Evolutionary conservation across 495 filamentous ascomycete species (phyloP).

Genomic region (Cenococcum geophilum): DNA sequence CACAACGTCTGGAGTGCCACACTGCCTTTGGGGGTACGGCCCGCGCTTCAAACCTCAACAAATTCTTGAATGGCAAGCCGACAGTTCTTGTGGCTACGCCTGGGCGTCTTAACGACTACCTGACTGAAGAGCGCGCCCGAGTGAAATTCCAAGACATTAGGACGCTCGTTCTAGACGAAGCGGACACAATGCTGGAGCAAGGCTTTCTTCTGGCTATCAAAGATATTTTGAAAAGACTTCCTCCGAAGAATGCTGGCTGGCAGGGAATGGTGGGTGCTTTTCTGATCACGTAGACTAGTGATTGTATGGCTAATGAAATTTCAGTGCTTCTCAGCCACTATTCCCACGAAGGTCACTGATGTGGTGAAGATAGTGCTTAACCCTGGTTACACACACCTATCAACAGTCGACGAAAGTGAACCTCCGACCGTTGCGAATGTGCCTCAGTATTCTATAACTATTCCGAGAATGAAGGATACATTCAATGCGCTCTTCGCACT

Average conservation of each 20-base stretch:
- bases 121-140: constrained; percentile 44
- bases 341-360: constrained; percentile 56
- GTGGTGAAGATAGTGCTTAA: constrained; percentile 54
- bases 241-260: constrained; percentile 51
- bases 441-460: constrained; percentile 51
- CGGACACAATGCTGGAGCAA: constrained; percentile 60
- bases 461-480: constrained; percentile 47
- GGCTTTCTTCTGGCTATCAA: constrained; percentile 56
- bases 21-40: constrained; percentile 51
- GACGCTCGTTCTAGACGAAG: constrained; percentile 61
- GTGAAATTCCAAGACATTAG: constrained; percentile 46
- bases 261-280: constrained; percentile 49
- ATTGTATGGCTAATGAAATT: too few relatives aligned
- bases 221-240: constrained; percentile 52
- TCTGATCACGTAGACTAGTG: too few relatives aligned
- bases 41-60: constrained; percentile 41
- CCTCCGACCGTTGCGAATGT: constrained; percentile 56
- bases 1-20: constrained; percentile 43
- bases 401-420: constrained; percentile 57
- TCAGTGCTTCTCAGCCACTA: constrained; percentile 60
- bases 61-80: constrained; percentile 47
- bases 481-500: constrained; percentile 44
- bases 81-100: constrained; percentile 58
- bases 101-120: constrained; percentile 57
- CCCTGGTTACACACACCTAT: constrained; percentile 53